These are phyloP conservation scores for Boletellus sp. DNA, from an alignment of 768 basidiomycete genomes.

Conservation along the genomic window DNA sequence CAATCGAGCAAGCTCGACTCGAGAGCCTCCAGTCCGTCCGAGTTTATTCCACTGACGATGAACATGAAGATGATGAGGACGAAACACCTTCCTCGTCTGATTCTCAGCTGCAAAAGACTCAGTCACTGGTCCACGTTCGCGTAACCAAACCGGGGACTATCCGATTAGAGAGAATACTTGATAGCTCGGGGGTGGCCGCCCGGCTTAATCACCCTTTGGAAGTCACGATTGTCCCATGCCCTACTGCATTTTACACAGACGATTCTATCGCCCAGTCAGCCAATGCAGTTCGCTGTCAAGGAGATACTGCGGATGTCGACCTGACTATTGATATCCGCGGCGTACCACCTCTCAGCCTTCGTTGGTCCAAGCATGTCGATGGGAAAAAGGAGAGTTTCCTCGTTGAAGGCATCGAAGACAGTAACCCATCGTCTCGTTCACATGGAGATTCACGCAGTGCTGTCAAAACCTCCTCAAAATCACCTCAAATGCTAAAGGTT, in stretches of 20 bases:
- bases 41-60: constrained; percentile 50
- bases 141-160: constrained; percentile 71
- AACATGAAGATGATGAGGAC: constrained; percentile 61
- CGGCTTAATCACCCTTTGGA: constrained; percentile 62
- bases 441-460: constrained; percentile 23
- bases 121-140: constrained; percentile 69
- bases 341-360: constrained; percentile 72
- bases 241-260: constrained; percentile 60
- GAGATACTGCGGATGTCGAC: constrained; percentile 55
- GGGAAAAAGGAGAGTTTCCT: constrained; percentile 66
- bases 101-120: constrained; percentile 64
- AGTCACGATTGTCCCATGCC: constrained; percentile 78
- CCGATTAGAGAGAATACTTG: constrained; percentile 69
- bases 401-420: constrained; percentile 80
- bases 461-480: constrained; percentile 20
- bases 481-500: constrained; percentile 58
- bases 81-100: constrained; percentile 26
- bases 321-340: constrained; percentile 65
- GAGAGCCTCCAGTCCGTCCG: constrained; percentile 48
- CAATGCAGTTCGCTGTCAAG: constrained; percentile 61
- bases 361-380: constrained; percentile 70
- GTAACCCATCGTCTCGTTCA: constrained; percentile 35
- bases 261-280: constrained; percentile 34
- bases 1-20: constrained; percentile 57
- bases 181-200: constrained; percentile 67